Percentiles rank a stretch among this genome's conserved stretches.
phyloP scores from a whole-genome alignment of 2,329 filamentous ascomycete genomes.

The Paramyrothecium sp. region DNA sequence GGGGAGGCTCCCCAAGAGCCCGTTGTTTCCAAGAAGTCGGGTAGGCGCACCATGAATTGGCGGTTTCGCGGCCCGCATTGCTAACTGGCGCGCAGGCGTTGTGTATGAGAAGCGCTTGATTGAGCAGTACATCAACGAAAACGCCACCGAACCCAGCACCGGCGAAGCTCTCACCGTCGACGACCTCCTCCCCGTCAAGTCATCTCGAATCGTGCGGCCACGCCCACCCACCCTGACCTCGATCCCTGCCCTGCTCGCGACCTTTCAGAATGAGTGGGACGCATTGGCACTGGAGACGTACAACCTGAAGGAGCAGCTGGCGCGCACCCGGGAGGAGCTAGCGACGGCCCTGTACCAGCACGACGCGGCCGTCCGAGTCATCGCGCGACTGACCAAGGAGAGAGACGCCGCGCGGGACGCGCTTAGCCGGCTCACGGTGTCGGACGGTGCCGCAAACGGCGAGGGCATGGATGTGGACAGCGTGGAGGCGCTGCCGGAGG shows the following conservation, averaged over 20 bases:
- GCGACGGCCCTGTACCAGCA: slow-evolving; percentile 94
- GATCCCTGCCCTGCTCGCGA: slow-evolving; percentile 87
- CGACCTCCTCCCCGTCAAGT: slow-evolving; percentile 86
- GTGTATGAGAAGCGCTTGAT: slow-evolving; percentile 95
- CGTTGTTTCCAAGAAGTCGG: slow-evolving; percentile 92
- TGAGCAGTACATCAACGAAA: slow-evolving; percentile 89
- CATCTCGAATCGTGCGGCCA: slow-evolving; percentile 79
- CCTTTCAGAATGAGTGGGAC: slow-evolving; percentile 99
- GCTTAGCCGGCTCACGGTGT: slow-evolving; percentile 79
- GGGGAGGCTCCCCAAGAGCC: slow-evolving; percentile 94
- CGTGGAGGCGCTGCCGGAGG: slow-evolving; percentile 70
- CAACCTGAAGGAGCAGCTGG: slow-evolving; percentile 83
- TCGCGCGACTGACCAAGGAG: slow-evolving; percentile 86
- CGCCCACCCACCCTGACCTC: slow-evolving; percentile 92
- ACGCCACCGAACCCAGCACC: slow-evolving; percentile 88
- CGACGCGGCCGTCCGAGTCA: slow-evolving; percentile 93
- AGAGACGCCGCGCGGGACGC: slow-evolving; percentile 90
- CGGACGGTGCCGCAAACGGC: slow-evolving; percentile 54
- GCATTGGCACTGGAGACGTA: slow-evolving; percentile 88
- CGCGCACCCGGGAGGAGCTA: slow-evolving; percentile 88
- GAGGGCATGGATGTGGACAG: slow-evolving; percentile 92
- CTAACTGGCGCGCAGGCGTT: slow-evolving; percentile 55
- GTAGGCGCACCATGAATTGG: slow-evolving; percentile 46
- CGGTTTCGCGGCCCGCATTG: background rate
- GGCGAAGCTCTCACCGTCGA: slow-evolving; percentile 80